Evolutionary conservation across 2,329 filamentous ascomycete species (phyloP), one percentile per base, ranked within the genome.

Genomic region (Beauveria pseudobassiana): DNA sequence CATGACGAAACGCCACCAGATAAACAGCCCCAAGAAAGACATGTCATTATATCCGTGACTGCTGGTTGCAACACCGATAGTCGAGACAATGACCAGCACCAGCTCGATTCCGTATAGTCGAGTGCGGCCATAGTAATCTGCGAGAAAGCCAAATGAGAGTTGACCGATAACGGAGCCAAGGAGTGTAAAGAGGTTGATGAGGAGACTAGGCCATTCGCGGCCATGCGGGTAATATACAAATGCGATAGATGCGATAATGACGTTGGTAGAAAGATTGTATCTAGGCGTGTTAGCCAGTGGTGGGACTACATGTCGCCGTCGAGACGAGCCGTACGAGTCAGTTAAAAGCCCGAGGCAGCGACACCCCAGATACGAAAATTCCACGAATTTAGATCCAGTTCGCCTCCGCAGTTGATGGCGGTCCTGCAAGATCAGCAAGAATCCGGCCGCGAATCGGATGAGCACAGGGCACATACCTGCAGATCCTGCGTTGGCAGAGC

Each of bases 101-200:
- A 84, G 72, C 68, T 83, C 81, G 58, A 84, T 79, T n/a, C 81
- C 81, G 62, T 84, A 84, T 2, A 83, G 74, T 5, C 79, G 76
- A 14, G 81, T 83, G 22, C 81, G 76, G n/a, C 81, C 81, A 68
- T 79, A 81, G 61, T 77, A 77, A 65, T 84, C 81, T 43, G 81
- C 81, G 6, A 84, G 74, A 62, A 78, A 80, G 48, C 81, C 81
- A 64, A 83, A 84, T 24, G 78, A 66, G 26, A 83, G 68, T 65
- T 83, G 81, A 34, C 81, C 81, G 20, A 79, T 69, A 38, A 82
- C 77, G 6, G 80, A 83, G 38, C 81, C 81, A 26, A 81, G 65
- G 10, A 83, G 73, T 10, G 81, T 83, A 59, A 79, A 78, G 63
- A 83, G 69, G 67, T 83, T 83, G 69, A 82, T 80, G 64, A 81